These are phyloP conservation scores for Eragrostis nindensis DNA, from an alignment of 176 grass and related monocot genomes.

Conservation along the genomic window DNA sequence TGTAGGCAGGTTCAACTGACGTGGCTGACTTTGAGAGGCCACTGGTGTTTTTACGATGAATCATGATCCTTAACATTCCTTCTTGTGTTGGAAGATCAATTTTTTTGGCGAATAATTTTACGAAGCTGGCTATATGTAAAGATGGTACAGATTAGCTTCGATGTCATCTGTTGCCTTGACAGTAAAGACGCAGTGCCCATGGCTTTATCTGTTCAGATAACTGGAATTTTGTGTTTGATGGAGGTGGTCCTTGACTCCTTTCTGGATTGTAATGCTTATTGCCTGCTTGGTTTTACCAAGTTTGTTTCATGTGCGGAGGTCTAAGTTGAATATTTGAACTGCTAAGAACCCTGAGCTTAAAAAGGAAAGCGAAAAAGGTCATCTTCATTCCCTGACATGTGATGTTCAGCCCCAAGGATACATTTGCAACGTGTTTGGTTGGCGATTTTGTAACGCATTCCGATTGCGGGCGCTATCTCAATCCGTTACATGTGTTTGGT, in stretches of 20 bases:
- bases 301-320: background rate
- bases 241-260: background rate
- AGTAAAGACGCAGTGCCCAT: background rate
- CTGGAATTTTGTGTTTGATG: background rate
- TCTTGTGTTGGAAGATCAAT: slow-evolving; percentile 3
- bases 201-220: background rate
- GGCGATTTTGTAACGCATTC: too few species aligned
- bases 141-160: slow-evolving; percentile 18
- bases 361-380: too few species aligned
- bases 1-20: slow-evolving; percentile 61
- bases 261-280: too few species aligned
- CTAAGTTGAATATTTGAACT: background rate
- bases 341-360: too few species aligned
- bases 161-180: background rate
- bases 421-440: too few species aligned
- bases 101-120: slow-evolving; percentile 29
- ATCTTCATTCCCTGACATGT: too few species aligned
- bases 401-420: too few species aligned
- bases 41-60: slow-evolving; percentile 37
- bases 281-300: background rate
- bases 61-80: slow-evolving; percentile 11
- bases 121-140: slow-evolving; percentile 50
- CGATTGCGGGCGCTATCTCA: too few species aligned
- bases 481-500: too few species aligned
- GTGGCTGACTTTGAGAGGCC: slow-evolving; percentile 42